Evolutionary conservation across 164 flowering plant species (phyloP).

Genomic region (Annona squamosa): DNA sequence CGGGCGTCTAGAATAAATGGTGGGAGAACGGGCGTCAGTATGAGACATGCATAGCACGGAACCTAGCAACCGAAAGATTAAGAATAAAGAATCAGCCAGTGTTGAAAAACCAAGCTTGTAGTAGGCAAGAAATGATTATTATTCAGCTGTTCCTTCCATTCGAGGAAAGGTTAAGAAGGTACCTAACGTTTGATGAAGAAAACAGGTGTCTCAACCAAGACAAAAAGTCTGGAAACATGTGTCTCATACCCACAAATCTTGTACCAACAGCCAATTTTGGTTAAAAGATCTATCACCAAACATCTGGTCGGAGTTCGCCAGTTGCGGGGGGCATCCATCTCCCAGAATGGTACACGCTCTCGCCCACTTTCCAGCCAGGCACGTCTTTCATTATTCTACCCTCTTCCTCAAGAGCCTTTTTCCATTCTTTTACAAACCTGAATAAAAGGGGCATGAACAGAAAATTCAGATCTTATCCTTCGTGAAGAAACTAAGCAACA

Average conservation of each 20-base stretch:
- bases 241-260: background rate
- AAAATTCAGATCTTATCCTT: background rate
- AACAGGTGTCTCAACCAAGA: background rate
- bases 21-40: too few species aligned
- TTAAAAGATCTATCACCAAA: slow-evolving; percentile 50
- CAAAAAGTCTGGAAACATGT: background rate
- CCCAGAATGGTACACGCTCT: slow-evolving; percentile 85
- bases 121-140: background rate
- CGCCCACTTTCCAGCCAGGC: slow-evolving; percentile 99
- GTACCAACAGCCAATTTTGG: background rate
- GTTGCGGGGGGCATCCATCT: slow-evolving; percentile 97
- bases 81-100: background rate
- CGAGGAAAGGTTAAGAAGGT: background rate
- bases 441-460: background rate
- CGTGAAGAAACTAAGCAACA: background rate
- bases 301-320: slow-evolving; percentile 92
- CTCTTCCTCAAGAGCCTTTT: slow-evolving; percentile 79
- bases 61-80: too few species aligned
- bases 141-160: slow-evolving; percentile 1
- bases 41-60: too few species aligned
- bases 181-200: background rate
- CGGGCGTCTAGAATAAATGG: too few species aligned
- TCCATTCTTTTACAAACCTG: slow-evolving; percentile 97
- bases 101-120: background rate
- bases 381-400: slow-evolving; percentile 95